phyloP scores from a whole-genome alignment of 108 stramenopile species.

The Phaeodactylum tricornutum region DNA sequence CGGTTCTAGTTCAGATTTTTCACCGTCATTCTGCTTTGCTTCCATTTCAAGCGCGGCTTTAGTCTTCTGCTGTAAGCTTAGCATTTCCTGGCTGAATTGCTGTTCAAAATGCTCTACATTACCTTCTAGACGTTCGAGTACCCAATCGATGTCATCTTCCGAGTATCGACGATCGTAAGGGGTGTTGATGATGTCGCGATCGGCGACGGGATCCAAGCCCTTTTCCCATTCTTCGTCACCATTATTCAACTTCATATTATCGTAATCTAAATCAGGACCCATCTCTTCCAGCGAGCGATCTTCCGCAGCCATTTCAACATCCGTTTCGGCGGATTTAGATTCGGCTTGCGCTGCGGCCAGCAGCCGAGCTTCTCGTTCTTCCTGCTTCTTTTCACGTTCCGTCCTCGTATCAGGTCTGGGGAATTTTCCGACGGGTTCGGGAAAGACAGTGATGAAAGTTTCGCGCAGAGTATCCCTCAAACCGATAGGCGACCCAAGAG shows the following conservation, averaged over 20 bases:
- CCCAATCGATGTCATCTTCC: conserved; percentile 68
- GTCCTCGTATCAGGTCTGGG: conserved; percentile 62
- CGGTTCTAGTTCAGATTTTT: not conserved
- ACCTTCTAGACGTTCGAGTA: conserved; percentile 44
- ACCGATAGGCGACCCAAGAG: conserved; percentile 56
- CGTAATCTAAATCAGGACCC: conserved; percentile 4
- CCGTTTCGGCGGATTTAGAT: conserved; percentile 27
- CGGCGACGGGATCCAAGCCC: conserved; percentile 43
- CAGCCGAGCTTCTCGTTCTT: conserved; percentile 65
- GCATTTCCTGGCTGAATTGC: conserved; percentile 5
- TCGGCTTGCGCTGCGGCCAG: conserved; percentile 61
- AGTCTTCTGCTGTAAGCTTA: not conserved
- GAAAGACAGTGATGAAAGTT: conserved; percentile 46
- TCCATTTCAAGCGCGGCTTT: not conserved
- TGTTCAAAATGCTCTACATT: conserved; percentile 27
- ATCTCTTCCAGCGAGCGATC: conserved; percentile 24
- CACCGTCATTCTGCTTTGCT: not conserved
- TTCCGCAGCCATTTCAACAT: conserved; percentile 43
- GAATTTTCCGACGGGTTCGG: conserved; percentile 45
- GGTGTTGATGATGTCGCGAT: conserved; percentile 23
- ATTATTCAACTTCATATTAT: conserved; percentile 21
- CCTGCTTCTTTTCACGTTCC: conserved; percentile 72
- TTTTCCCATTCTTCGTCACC: conserved; percentile 71
- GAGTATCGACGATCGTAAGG: conserved; percentile 31
- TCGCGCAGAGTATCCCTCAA: conserved; percentile 50